Conservation (phyloP, 2,329 filamentous ascomycete species). For the Alternaria conjuncta region DNA sequence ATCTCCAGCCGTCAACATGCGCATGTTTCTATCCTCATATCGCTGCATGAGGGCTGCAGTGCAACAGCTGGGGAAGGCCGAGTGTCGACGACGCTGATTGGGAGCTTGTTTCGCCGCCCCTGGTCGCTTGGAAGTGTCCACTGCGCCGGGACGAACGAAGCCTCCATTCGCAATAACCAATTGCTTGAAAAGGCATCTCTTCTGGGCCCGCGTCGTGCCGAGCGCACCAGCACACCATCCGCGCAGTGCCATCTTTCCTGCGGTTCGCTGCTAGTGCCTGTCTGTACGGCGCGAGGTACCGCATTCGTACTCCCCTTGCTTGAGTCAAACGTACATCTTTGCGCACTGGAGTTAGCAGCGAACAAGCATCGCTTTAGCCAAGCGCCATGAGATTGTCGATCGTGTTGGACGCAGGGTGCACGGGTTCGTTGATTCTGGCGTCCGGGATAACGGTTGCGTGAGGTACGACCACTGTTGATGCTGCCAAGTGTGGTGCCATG, state of each 20-base stretch:
- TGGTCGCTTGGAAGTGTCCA: conserved; percentile 14
- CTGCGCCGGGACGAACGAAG: conserved; percentile 13
- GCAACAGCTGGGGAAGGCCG: conserved; percentile 2
- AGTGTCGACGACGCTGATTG: conserved; percentile 18
- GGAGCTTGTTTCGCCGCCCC: conserved; percentile 23
- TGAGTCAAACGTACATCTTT: background rate
- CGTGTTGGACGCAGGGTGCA: background rate
- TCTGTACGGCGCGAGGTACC: background rate
- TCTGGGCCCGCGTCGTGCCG: background rate
- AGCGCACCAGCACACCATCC: background rate
- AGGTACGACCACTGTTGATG: background rate
- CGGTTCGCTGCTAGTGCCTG: conserved; percentile 8
- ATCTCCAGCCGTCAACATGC: conserved; percentile 6
- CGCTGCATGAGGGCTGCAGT: conserved; percentile 20
- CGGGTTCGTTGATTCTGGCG: background rate
- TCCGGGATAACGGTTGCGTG: background rate
- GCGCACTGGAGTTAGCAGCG: background rate
- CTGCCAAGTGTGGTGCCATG: background rate
- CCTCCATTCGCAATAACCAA: conserved; percentile 4
- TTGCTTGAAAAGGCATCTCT: conserved; percentile 1
- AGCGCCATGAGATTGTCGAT: conserved; percentile 4
- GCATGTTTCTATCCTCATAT: conserved; percentile 15
- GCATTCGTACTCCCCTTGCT: background rate
- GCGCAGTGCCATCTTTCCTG: conserved; percentile 1
- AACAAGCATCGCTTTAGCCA: conserved; percentile 10